Evolutionary conservation across 768 basidiomycete genomes (phyloP).

Genomic region (Rossbeevera mucosa): DNA sequence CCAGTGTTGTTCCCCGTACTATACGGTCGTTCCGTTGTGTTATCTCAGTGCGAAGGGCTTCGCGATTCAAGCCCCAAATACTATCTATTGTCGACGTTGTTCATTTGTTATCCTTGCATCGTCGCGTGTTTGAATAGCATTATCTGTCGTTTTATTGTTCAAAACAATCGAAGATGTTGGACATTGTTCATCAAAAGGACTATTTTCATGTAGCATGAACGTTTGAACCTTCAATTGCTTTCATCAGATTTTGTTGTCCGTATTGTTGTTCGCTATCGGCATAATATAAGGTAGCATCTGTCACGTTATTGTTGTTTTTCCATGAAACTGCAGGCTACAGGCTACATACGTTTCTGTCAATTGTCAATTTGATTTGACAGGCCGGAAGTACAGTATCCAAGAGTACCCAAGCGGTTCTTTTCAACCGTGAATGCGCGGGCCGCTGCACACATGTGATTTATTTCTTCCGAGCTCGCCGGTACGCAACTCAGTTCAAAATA

Average conservation of each 20-base stretch:
- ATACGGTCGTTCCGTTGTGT: constrained; percentile 24
- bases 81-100: constrained; percentile 17
- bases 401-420: too few species aligned
- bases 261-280: not conserved
- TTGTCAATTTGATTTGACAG: not conserved
- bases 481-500: too few species aligned
- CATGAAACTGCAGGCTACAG: not conserved
- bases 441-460: too few species aligned
- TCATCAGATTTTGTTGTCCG: not conserved
- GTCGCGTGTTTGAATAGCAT: not conserved
- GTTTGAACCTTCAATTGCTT: not conserved
- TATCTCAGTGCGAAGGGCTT: constrained; percentile 45
- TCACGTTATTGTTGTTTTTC: not conserved
- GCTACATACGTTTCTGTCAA: too few species aligned
- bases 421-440: too few species aligned
- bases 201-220: constrained; percentile 1
- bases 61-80: constrained; percentile 41
- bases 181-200: not conserved
- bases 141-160: not conserved
- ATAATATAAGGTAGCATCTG: not conserved
- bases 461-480: too few species aligned
- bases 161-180: not conserved
- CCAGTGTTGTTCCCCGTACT: constrained; percentile 9
- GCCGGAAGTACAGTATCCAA: too few species aligned
- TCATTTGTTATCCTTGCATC: not conserved